phyloP scores from a whole-genome alignment of 2,329 filamentous ascomycete species.

The Trichoderma citrinoviride region DNA sequence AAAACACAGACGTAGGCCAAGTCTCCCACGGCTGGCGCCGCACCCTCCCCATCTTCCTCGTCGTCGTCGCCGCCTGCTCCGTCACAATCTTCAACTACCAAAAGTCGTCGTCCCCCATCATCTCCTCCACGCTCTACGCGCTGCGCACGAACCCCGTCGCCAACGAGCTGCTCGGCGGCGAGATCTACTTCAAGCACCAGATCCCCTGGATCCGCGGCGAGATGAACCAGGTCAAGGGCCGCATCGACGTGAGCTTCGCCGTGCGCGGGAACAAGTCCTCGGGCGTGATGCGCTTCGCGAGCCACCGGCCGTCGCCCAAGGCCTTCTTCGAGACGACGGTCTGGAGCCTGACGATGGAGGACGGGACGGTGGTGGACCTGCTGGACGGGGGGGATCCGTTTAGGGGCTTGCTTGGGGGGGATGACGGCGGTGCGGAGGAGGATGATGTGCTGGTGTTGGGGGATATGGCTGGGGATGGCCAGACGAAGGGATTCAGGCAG shows the following conservation, averaged over 20 bases:
- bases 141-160: conserved; percentile 76
- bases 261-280: conserved; percentile 74
- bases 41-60: conserved; percentile 77
- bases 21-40: conserved; percentile 60
- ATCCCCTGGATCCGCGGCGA: conserved; percentile 82
- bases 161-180: conserved; percentile 76
- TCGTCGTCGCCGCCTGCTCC: conserved; percentile 66
- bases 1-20: conserved; percentile 40
- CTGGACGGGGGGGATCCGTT: conserved; percentile 73
- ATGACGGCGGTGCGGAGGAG: conserved; percentile 32
- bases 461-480: conserved; percentile 35
- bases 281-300: conserved; percentile 78
- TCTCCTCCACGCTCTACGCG: conserved; percentile 87
- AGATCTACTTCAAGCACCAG: conserved; percentile 75
- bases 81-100: conserved; percentile 99
- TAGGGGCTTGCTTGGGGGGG: conserved; percentile 45
- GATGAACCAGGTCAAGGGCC: conserved; percentile 90
- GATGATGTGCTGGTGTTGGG: conserved; percentile 35
- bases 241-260: conserved; percentile 81
- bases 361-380: conserved; percentile 59
- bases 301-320: conserved; percentile 60
- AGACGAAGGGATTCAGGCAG: conserved; percentile 53
- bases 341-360: conserved; percentile 74
- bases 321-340: conserved; percentile 79
- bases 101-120: conserved; percentile 81